A percentile compares a stretch with the other conserved stretches of the same genome.
Evolutionary conservation across 805 yeast species (phyloP).

Genomic region (Cyberlindnera suaveolens): DNA sequence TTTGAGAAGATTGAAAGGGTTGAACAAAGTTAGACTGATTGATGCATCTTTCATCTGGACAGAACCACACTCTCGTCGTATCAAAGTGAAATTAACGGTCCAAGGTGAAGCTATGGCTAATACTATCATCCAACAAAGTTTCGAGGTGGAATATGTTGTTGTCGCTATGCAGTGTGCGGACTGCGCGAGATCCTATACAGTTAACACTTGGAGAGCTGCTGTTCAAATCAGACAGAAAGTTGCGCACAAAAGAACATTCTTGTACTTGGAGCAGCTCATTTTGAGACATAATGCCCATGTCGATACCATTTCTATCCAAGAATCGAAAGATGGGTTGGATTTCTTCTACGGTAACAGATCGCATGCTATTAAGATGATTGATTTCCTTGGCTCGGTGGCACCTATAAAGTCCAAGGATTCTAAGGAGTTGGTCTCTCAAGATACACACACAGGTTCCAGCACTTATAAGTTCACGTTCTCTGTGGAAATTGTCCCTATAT

Average conservation of each 20-base stretch:
- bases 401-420: constrained; percentile 82
- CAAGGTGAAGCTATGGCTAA: constrained; percentile 95
- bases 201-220: constrained; percentile 96
- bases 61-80: constrained; percentile 96
- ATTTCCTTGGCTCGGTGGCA: constrained; percentile 76
- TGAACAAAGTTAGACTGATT: constrained; percentile 75
- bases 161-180: constrained; percentile 97
- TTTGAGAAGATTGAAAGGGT: constrained; percentile 80
- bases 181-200: constrained; percentile 95
- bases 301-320: constrained; percentile 90
- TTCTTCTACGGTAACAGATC: constrained; percentile 84
- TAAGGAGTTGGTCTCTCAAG: constrained; percentile 86
- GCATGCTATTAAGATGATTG: constrained; percentile 92
- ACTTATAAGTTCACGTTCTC: constrained; percentile 88
- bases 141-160: constrained; percentile 91
- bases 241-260: constrained; percentile 91
- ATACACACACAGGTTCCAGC: constrained; percentile 85
- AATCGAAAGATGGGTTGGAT: constrained; percentile 90
- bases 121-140: constrained; percentile 87
- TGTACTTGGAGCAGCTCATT: constrained; percentile 92
- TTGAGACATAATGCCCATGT: constrained; percentile 88
- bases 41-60: constrained; percentile 98
- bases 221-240: constrained; percentile 98
- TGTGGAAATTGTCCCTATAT: constrained; percentile 90
- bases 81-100: constrained; percentile 83